Evolutionary conservation across 108 stramenopile species (phyloP), one percentile per base, ranked within the genome.

Genomic region (Cyclotella choctawhatcheeana): DNA sequence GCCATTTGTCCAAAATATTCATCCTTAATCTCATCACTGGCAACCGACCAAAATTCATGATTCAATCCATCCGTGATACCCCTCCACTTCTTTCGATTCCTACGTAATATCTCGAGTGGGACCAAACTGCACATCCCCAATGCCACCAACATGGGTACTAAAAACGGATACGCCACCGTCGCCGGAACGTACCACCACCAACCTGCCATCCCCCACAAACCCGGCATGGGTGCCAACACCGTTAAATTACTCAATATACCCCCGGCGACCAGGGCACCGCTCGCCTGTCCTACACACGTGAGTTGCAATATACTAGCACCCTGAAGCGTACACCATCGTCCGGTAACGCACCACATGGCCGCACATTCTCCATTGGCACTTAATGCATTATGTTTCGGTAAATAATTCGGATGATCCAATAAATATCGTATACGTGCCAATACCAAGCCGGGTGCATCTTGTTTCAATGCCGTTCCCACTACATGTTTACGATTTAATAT

Each of bases 101-200:
- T 45, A 40, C 79, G 31, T 29, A 84, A 63, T 25, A 81, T 74
- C 27, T 84, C 83, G 21, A 81, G 43, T 13, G 83, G 83, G 5
- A 84, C 71, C 14, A 84, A 65, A 34, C 68, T 71, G 18, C 44
- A 60, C 73, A 84, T 67, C 7, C 83, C 83, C 33, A 81, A 62
- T 18, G 73, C 70, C 0, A 84, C 78, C 13, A 84, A 43, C 40
- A 81, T 76, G 6, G 83, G 83, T 0, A 84, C 78, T 0, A 84
- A 45, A 31, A 84, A 73, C 2, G 83, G 83, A 67, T 84, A 84
- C 3, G 83, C 83, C 17, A 84, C 83, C 0, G 83, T 84, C 27
- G 80, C 79, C 6, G 83, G 83, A 1, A 84, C 80, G 24, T 77
- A 84, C 83, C 83, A 84, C 71, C 69, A 81, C 76, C 78, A 84